Evolutionary conservation across 2,329 filamentous ascomycete genomes (phyloP).

Genomic region (Mycosphaerella arachidis): DNA sequence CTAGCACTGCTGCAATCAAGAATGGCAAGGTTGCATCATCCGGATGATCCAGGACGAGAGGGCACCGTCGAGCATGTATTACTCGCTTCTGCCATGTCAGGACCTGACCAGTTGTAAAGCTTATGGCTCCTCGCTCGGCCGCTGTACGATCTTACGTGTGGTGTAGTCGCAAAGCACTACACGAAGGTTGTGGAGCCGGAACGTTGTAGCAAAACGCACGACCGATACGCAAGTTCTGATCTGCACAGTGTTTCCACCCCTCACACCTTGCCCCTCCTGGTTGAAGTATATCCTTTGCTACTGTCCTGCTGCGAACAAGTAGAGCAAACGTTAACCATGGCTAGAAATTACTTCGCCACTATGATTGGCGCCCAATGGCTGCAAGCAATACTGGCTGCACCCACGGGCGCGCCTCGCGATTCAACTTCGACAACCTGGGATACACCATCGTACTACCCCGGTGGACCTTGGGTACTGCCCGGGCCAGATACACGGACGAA

Average conservation of each 20-base stretch:
- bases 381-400: constrained; percentile 8
- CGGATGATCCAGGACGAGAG: background rate
- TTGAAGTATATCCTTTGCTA: background rate
- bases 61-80: background rate
- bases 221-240: background rate
- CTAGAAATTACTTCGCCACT: background rate
- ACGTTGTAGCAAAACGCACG: background rate
- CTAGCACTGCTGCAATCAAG: background rate
- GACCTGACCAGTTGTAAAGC: background rate
- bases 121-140: background rate
- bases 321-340: background rate
- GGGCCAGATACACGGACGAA: constrained; percentile 7
- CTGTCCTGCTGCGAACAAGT: background rate
- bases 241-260: background rate
- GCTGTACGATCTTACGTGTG: background rate
- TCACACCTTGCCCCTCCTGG: background rate
- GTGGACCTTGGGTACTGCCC: constrained; percentile 9
- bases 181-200: background rate
- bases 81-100: background rate
- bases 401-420: background rate
- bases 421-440: constrained; percentile 1
- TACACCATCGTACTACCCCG: constrained; percentile 13
- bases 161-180: background rate
- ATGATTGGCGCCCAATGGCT: constrained; percentile 9
- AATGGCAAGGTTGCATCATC: background rate